Conservation (phyloP, 192 early-diverging fungal species). For the Phycomyces blakesleeanus region DNA sequence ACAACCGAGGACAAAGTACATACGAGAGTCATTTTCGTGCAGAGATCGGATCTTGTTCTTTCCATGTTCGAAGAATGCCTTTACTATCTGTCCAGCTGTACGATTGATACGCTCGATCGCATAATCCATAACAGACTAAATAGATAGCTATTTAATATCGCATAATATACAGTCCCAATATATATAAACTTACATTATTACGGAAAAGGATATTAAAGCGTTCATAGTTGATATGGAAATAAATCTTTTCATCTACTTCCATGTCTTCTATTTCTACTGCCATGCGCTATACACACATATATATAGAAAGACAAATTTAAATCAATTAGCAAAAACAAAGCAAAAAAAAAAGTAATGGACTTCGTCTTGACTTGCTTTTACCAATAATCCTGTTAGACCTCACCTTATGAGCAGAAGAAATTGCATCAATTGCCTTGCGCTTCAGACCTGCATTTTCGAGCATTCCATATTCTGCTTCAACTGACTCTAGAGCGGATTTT, state of each 20-base stretch:
- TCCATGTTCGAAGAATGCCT: conserved; percentile 51
- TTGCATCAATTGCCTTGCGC: conserved; percentile 25
- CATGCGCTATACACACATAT: not conserved
- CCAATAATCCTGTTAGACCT: not conserved
- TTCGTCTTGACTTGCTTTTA: conserved; percentile 12
- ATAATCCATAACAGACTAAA: conserved; percentile 55
- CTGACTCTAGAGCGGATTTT: conserved; percentile 39
- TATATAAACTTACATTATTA: conserved; percentile 47
- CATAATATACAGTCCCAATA: too few relatives aligned
- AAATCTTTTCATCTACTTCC: conserved; percentile 54
- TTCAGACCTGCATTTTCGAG: conserved; percentile 50
- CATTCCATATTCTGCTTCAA: conserved; percentile 45
- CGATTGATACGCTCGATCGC: conserved; percentile 59
- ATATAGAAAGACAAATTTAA: not conserved
- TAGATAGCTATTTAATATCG: not conserved
- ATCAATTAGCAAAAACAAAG: too few relatives aligned
- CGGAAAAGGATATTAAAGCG: conserved; percentile 63
- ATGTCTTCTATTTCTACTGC: conserved; percentile 29
- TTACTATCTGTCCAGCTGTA: conserved; percentile 57
- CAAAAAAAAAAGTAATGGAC: not conserved
- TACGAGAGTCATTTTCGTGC: conserved; percentile 45
- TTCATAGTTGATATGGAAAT: conserved; percentile 64
- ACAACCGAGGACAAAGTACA: too few relatives aligned
- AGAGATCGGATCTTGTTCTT: conserved; percentile 55
- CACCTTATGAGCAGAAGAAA: not conserved